Evolutionary conservation across 768 basidiomycete species (phyloP).

Genomic region (Leccinum disarticulatum): DNA sequence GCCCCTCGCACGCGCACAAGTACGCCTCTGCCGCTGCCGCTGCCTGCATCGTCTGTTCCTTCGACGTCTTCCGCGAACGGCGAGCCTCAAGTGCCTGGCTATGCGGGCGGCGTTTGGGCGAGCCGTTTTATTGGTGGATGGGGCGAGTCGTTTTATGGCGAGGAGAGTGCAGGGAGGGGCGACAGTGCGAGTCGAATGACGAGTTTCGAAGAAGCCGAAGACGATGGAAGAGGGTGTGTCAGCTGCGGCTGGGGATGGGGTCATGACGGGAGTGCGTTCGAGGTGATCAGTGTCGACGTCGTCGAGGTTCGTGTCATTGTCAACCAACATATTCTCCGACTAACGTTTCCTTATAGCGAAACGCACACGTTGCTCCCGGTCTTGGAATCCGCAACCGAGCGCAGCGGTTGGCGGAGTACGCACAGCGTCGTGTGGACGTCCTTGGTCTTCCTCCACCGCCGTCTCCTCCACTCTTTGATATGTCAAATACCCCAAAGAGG

Average conservation of each 20-base stretch:
- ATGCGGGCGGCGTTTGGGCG: constrained; percentile 34
- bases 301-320: constrained; percentile 50
- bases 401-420: constrained; percentile 68
- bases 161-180: constrained; percentile 30
- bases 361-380: constrained; percentile 52
- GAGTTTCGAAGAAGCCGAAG: constrained; percentile 40
- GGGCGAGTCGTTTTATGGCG: constrained; percentile 37
- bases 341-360: constrained; percentile 39
- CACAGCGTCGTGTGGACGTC: constrained; percentile 54
- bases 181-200: constrained; percentile 27
- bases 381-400: constrained; percentile 59
- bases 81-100: constrained; percentile 24
- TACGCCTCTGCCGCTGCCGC: constrained; percentile 27
- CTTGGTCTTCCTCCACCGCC: constrained; percentile 29
- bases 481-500: constrained; percentile 38
- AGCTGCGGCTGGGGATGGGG: constrained; percentile 78
- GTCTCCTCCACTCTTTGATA: constrained; percentile 30
- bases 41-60: constrained; percentile 22
- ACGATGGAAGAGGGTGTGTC: constrained; percentile 60
- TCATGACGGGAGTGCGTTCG: constrained; percentile 76
- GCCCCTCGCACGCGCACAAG: constrained; percentile 31
- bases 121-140: constrained; percentile 43
- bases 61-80: constrained; percentile 28
- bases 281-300: constrained; percentile 64
- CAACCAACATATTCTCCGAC: not conserved